These are phyloP conservation scores for Daldinia grandis DNA, from an alignment of 495 filamentous ascomycete species.

Conservation along the genomic window DNA sequence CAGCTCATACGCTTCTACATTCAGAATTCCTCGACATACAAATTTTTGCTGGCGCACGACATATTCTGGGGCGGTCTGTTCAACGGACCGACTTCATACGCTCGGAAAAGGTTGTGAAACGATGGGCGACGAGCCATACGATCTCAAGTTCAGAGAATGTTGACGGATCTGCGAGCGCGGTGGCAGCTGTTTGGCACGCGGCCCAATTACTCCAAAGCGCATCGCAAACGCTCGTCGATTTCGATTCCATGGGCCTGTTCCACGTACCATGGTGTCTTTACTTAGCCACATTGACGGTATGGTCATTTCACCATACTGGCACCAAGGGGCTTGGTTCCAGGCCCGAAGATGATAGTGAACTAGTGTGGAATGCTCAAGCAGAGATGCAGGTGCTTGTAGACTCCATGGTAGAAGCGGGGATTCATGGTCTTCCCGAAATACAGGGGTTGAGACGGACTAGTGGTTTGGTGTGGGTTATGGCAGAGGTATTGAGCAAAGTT, in stretches of 20 bases:
- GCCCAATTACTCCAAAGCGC: slow-evolving; percentile 57
- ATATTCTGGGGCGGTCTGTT: slow-evolving; percentile 61
- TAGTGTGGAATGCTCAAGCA: slow-evolving; percentile 51
- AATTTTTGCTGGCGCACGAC: slow-evolving; percentile 61
- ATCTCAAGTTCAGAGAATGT: background rate
- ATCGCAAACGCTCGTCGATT: slow-evolving; percentile 57
- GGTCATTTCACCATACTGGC: slow-evolving; percentile 56
- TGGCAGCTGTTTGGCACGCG: slow-evolving; percentile 57
- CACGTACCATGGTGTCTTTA: slow-evolving; percentile 68
- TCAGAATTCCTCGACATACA: slow-evolving; percentile 65
- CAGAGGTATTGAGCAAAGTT: slow-evolving; percentile 59
- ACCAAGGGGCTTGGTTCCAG: slow-evolving; percentile 14
- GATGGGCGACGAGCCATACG: slow-evolving; percentile 47
- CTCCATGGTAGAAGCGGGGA: slow-evolving; percentile 41
- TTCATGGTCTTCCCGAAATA: slow-evolving; percentile 40
- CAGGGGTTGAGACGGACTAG: slow-evolving; percentile 44
- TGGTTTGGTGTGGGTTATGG: slow-evolving; percentile 58
- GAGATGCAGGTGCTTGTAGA: slow-evolving; percentile 50
- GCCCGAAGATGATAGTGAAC: slow-evolving; percentile 47
- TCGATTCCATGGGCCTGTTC: slow-evolving; percentile 60
- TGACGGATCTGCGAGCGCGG: slow-evolving; percentile 34
- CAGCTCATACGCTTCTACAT: slow-evolving; percentile 58
- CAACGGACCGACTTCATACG: slow-evolving; percentile 55
- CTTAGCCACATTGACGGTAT: slow-evolving; percentile 61
- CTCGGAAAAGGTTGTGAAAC: slow-evolving; percentile 53